Evolutionary conservation across 1,284 basidiomycete species (phyloP).

Genomic region (Tylopilus orsonianus): DNA sequence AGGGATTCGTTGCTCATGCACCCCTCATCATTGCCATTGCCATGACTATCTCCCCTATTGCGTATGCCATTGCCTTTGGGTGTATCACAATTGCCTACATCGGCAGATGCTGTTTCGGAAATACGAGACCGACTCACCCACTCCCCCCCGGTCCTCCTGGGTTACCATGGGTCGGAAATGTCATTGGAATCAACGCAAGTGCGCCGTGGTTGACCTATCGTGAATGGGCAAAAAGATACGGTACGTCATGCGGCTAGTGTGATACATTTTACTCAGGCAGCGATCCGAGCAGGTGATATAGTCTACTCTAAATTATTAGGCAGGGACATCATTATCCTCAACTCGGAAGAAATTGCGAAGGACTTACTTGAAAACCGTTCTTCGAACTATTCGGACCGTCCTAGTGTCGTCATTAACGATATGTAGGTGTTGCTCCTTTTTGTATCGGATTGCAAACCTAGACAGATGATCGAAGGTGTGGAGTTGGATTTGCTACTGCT

Average conservation of each 20-base stretch:
- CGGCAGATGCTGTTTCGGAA: not conserved
- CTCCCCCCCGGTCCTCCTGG: conserved; percentile 7
- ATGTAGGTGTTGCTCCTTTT: not conserved
- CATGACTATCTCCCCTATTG: not conserved
- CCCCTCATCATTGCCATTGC: not conserved
- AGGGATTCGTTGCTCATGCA: not conserved
- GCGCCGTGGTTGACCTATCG: conserved; percentile 3
- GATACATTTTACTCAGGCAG: not conserved
- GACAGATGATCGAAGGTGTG: conserved; percentile 30
- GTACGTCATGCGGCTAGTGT: not conserved
- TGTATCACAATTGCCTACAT: not conserved
- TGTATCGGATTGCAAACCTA: not conserved
- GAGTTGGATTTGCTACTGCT: conserved; percentile 33
- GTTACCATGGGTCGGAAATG: conserved; percentile 6
- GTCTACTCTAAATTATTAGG: conserved; percentile 5
- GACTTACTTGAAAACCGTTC: conserved; percentile 6
- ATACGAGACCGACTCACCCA: not conserved
- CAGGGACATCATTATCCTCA: conserved; percentile 9
- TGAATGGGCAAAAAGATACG: conserved; percentile 7
- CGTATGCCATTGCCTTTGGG: not conserved
- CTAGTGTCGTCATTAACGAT: not conserved
- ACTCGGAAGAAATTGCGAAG: conserved; percentile 7
- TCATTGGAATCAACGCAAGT: not conserved
- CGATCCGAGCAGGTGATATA: conserved; percentile 2
- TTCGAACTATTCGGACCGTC: conserved; percentile 9